Conservation (phyloP, 768 basidiomycete genomes). For the Hortiboletus campestris region DNA sequence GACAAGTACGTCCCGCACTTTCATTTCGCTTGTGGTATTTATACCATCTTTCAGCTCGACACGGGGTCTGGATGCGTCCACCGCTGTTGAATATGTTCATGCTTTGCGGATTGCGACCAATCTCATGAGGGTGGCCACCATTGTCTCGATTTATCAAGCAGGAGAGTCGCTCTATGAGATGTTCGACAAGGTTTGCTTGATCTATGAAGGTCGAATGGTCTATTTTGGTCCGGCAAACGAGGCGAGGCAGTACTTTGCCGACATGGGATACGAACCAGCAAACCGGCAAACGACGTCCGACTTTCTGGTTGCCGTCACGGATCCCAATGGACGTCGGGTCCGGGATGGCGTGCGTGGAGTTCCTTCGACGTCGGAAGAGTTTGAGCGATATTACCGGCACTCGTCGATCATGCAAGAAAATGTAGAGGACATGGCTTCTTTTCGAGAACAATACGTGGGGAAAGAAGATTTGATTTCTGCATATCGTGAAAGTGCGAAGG, state of each 20-base stretch:
- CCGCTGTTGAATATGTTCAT: conserved; percentile 71
- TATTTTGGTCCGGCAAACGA: conserved; percentile 57
- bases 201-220: conserved; percentile 57
- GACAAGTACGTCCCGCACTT: conserved; percentile 52
- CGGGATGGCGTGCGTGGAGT: conserved; percentile 30
- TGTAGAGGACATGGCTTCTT: conserved; percentile 46
- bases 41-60: conserved; percentile 60
- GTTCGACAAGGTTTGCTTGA: conserved; percentile 71
- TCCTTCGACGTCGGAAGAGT: conserved; percentile 53
- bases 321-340: conserved; percentile 57
- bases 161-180: conserved; percentile 62
- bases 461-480: conserved; percentile 40
- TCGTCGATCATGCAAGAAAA: conserved; percentile 44
- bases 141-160: conserved; percentile 86
- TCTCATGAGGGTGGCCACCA: conserved; percentile 49
- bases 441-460: conserved; percentile 45
- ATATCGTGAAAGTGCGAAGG: conserved; percentile 49
- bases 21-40: conserved; percentile 30
- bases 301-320: conserved; percentile 60
- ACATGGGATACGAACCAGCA: conserved; percentile 53
- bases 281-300: conserved; percentile 63
- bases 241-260: conserved; percentile 58
- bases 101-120: conserved; percentile 70
- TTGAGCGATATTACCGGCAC: conserved; percentile 46
- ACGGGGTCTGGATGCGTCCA: conserved; percentile 64